A percentile compares a stretch with the other conserved stretches of the same genome.
These are phyloP conservation scores for Crithidia fasciculata DNA, from an alignment of 208 protist species.

Conservation along the genomic window DNA sequence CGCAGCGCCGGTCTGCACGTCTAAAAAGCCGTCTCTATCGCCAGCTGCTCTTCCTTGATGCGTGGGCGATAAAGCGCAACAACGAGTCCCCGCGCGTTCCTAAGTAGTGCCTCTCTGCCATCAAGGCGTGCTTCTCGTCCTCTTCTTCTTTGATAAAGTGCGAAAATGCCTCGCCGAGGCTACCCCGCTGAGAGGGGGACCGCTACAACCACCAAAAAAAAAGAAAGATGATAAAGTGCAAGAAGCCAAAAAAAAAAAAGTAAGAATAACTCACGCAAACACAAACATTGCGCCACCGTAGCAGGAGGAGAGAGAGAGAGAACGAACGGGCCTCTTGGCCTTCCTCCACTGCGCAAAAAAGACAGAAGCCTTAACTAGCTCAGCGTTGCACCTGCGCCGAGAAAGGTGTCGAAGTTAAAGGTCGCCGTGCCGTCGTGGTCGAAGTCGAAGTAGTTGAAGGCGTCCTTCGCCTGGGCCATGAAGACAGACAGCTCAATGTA, in stretches of 20 bases:
- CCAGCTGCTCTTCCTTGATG: too few relatives aligned
- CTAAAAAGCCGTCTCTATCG: too few relatives aligned
- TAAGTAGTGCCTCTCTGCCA: too few relatives aligned
- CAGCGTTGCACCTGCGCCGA: constrained; percentile 38
- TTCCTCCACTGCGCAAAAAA: not conserved
- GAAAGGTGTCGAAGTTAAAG: constrained; percentile 71
- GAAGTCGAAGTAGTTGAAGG: constrained; percentile 56
- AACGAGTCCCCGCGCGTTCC: too few relatives aligned
- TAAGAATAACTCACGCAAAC: not conserved
- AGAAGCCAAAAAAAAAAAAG: not conserved
- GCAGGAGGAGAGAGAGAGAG: too few relatives aligned
- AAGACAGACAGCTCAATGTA: constrained; percentile 83
- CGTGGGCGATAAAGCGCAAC: too few relatives aligned
- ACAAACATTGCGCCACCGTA: too few relatives aligned
- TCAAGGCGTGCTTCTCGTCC: too few relatives aligned
- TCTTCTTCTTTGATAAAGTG: too few relatives aligned
- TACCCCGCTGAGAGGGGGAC: not conserved
- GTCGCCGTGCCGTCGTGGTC: constrained; percentile 50
- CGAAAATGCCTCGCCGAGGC: not conserved
- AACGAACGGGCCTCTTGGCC: too few relatives aligned
- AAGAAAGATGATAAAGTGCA: not conserved
- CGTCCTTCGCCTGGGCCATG: constrained; percentile 51
- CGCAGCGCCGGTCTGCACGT: too few relatives aligned
- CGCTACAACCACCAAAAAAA: not conserved
- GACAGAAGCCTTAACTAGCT: constrained; percentile 17